These are phyloP conservation scores for Solanum chilense DNA, from an alignment of 257 asterid species.

Conservation along the genomic window DNA sequence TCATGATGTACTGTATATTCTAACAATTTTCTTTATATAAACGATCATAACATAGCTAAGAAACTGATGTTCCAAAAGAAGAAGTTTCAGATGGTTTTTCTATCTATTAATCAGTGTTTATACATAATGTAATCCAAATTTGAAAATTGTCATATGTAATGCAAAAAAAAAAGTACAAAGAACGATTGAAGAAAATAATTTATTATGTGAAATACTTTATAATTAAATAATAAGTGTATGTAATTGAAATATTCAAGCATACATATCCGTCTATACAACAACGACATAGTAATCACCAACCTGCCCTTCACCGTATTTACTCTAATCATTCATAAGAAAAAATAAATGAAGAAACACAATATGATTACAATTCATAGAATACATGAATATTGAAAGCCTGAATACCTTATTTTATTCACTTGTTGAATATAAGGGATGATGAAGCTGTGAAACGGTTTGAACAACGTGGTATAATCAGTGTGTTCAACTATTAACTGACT, in stretches of 20 bases:
- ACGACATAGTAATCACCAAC: not conserved
- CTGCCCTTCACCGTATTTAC: not conserved
- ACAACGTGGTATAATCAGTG: no score
- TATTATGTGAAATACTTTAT: not conserved
- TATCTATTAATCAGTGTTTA: no score
- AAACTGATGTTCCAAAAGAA: no score
- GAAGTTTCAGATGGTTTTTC: not conserved
- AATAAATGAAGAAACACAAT: no score
- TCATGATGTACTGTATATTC: no score
- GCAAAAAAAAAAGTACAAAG: not conserved
- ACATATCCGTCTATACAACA: not conserved
- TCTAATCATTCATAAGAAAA: no score
- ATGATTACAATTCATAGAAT: no score
- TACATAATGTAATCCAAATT: not conserved
- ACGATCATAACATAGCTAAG: fast-evolving
- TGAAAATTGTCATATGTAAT: not conserved
- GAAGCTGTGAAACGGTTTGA: no score
- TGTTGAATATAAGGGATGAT: no score
- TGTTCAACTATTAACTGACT: no score
- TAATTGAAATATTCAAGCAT: not conserved
- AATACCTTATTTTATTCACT: no score
- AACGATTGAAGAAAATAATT: not conserved
- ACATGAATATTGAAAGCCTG: no score
- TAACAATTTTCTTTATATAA: not conserved
- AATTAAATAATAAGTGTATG: not conserved